A percentile compares a stretch with the other conserved stretches of the same genome.
phyloP scores from a whole-genome alignment of 2,329 filamentous ascomycete species.

The Ceratocystis variospora region DNA sequence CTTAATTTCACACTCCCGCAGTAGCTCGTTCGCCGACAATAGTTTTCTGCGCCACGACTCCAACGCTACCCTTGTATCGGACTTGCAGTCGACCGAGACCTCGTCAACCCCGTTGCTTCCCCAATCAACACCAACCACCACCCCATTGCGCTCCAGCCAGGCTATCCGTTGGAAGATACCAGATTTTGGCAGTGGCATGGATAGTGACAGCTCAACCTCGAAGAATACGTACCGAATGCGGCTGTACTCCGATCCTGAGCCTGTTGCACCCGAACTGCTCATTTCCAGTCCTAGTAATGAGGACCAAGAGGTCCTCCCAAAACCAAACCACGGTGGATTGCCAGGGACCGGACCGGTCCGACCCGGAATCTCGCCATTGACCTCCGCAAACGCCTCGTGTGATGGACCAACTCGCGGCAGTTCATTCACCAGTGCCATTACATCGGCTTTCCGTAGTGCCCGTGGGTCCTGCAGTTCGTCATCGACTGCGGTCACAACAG shows the following conservation, averaged over 20 bases:
- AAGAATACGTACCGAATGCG: conserved; percentile 10
- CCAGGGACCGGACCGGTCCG: conserved; percentile 12
- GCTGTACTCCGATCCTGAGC: conserved; percentile 15
- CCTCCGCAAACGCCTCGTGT: conserved; percentile 20
- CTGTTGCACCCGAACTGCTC: conserved; percentile 14
- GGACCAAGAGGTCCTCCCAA: conserved; percentile 1
- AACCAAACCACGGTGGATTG: neutral
- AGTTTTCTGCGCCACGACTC: neutral
- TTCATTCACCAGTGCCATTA: conserved; percentile 14
- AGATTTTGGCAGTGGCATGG: conserved; percentile 4
- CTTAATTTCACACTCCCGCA: conserved; percentile 25
- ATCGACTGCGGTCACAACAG: conserved; percentile 16
- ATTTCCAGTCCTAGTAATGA: neutral
- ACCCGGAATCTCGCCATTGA: conserved; percentile 12
- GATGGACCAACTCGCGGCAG: conserved; percentile 23
- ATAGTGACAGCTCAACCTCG: neutral
- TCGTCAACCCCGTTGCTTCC: neutral
- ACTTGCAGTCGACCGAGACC: neutral
- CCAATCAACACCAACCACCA: neutral
- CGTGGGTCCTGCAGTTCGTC: conserved; percentile 21
- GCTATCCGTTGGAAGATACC: conserved; percentile 17
- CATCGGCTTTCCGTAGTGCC: conserved; percentile 6
- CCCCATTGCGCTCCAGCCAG: neutral
- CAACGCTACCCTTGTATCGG: conserved; percentile 3
- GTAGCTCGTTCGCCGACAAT: conserved; percentile 5